A percentile compares a stretch with the other conserved stretches of the same genome.
These are phyloP conservation scores for Geotrichum klebahnii DNA, from an alignment of 1,139 yeast species.

Conservation along the genomic window DNA sequence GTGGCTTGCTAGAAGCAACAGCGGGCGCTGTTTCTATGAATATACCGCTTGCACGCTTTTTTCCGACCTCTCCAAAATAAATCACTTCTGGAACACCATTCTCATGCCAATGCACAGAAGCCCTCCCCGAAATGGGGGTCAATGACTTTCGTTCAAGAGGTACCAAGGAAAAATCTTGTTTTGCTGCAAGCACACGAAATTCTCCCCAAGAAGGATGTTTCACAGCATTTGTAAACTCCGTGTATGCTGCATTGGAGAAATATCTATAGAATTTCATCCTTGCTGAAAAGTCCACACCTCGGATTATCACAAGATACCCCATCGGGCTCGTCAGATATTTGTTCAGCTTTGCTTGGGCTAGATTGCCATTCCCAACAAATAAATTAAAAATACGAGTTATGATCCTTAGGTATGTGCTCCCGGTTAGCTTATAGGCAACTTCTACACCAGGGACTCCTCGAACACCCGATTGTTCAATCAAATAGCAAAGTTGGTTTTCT, in stretches of 20 bases:
- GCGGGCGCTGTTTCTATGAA: not conserved
- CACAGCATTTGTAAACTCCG: slow-evolving; percentile 32
- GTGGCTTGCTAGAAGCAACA: slow-evolving; percentile 24
- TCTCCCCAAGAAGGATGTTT: slow-evolving; percentile 35
- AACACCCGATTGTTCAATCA: slow-evolving; percentile 42
- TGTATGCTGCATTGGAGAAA: slow-evolving; percentile 47
- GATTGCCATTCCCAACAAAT: slow-evolving; percentile 34
- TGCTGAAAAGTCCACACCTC: slow-evolving; percentile 70
- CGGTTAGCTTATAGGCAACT: slow-evolving; percentile 49
- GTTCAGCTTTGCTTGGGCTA: slow-evolving; percentile 37
- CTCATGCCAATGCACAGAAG: slow-evolving; percentile 25
- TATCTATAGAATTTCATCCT: slow-evolving; percentile 69
- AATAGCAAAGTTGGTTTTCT: slow-evolving; percentile 56
- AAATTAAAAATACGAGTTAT: slow-evolving; percentile 50
- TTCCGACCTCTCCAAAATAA: slow-evolving; percentile 26
- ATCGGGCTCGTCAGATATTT: slow-evolving; percentile 22
- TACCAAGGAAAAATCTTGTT: slow-evolving; percentile 16
- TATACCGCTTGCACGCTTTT: slow-evolving; percentile 8
- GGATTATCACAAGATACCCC: slow-evolving; percentile 47
- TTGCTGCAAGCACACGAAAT: slow-evolving; percentile 23
- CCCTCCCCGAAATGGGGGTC: slow-evolving; percentile 30
- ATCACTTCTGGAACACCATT: slow-evolving; percentile 24
- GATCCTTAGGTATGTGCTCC: slow-evolving; percentile 50
- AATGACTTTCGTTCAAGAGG: slow-evolving; percentile 28
- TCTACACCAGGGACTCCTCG: slow-evolving; percentile 59